phyloP scores from a whole-genome alignment of 2,329 filamentous ascomycete genomes.

The Ascochyta lentis region DNA sequence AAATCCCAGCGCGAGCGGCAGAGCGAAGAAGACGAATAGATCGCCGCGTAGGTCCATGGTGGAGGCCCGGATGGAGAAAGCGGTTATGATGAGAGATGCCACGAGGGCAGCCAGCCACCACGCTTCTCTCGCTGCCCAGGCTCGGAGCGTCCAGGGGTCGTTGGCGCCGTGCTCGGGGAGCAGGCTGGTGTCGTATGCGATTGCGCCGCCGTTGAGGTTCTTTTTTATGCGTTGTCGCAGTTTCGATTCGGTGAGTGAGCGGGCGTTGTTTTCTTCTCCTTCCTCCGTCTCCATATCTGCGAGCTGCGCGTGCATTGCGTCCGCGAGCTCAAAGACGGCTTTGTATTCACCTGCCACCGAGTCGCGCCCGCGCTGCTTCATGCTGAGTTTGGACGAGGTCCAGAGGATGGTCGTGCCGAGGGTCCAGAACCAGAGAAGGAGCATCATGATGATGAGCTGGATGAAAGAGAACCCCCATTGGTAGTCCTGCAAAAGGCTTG shows the following conservation, averaged over 20 bases:
- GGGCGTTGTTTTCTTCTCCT: neutral
- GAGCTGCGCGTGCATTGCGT: slow-evolving; percentile 22
- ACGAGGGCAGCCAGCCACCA: neutral
- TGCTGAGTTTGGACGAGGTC: slow-evolving; percentile 9
- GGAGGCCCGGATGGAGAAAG: neutral
- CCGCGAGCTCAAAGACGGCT: slow-evolving; percentile 25
- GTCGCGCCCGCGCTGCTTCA: neutral
- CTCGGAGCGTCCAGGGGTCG: neutral
- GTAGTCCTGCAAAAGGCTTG: slow-evolving; percentile 11
- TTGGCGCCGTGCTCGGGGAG: neutral
- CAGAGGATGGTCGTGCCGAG: slow-evolving; percentile 20
- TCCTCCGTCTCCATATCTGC: too few relatives aligned
- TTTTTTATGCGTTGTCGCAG: neutral
- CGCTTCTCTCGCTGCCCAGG: slow-evolving; percentile 2
- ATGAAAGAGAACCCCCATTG: slow-evolving; percentile 35
- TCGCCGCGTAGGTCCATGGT: neutral
- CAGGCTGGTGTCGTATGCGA: slow-evolving; percentile 14
- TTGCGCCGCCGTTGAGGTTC: slow-evolving; percentile 19
- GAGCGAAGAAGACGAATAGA: neutral
- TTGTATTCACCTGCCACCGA: slow-evolving; percentile 22
- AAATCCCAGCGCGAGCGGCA: slow-evolving; percentile 4
- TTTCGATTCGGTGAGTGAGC: neutral
- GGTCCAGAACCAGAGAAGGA: slow-evolving; percentile 22
- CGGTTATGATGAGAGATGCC: neutral
- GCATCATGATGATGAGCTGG: slow-evolving; percentile 20